Evolutionary conservation across 495 filamentous ascomycete genomes (phyloP).

Genomic region (Pyrenopolyporus hunteri): DNA sequence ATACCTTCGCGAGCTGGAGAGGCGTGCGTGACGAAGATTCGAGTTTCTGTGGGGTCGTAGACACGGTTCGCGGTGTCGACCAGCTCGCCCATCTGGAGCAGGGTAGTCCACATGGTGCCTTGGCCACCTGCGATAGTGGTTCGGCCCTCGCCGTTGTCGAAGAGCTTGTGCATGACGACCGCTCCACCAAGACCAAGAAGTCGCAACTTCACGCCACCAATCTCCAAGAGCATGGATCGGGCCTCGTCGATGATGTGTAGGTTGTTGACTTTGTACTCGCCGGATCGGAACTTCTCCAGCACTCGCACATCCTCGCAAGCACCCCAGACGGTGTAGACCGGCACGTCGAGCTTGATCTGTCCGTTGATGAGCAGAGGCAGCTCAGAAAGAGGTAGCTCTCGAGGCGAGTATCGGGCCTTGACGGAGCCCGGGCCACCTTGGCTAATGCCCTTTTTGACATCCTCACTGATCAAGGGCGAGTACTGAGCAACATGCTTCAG

Average conservation of each 20-base stretch:
- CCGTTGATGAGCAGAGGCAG: slow-evolving; percentile 89
- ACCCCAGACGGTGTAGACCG: slow-evolving; percentile 99
- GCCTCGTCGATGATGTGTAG: slow-evolving; percentile 98
- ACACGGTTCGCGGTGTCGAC: slow-evolving; percentile 98
- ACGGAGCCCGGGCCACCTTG: slow-evolving; percentile 65
- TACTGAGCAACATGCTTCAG: slow-evolving; percentile 98
- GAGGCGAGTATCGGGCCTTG: slow-evolving; percentile 77
- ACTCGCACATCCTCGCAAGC: slow-evolving; percentile 99
- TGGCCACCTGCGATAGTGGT: slow-evolving; percentile 98
- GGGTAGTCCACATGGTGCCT: slow-evolving; percentile 99
- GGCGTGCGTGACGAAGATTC: slow-evolving; percentile 95
- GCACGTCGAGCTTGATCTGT: slow-evolving; percentile 86
- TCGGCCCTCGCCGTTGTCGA: slow-evolving; percentile 97
- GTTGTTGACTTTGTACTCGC: slow-evolving; percentile 97
- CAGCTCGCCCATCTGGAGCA: slow-evolving; percentile 97
- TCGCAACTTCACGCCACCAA: slow-evolving; percentile 95
- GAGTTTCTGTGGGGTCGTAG: slow-evolving; percentile 98
- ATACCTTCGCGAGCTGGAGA: slow-evolving; percentile 96
- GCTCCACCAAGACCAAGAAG: slow-evolving; percentile 93
- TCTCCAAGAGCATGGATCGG: slow-evolving; percentile 89
- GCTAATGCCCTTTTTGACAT: slow-evolving; percentile 81
- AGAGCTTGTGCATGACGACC: slow-evolving; percentile 99
- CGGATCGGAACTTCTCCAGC: slow-evolving; percentile 95
- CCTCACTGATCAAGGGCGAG: slow-evolving; percentile 88
- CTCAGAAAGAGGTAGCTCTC: slow-evolving; percentile 92